These are phyloP conservation scores for Ochromonas danica DNA, from an alignment of 108 stramenopile genomes.

Conservation along the genomic window DNA sequence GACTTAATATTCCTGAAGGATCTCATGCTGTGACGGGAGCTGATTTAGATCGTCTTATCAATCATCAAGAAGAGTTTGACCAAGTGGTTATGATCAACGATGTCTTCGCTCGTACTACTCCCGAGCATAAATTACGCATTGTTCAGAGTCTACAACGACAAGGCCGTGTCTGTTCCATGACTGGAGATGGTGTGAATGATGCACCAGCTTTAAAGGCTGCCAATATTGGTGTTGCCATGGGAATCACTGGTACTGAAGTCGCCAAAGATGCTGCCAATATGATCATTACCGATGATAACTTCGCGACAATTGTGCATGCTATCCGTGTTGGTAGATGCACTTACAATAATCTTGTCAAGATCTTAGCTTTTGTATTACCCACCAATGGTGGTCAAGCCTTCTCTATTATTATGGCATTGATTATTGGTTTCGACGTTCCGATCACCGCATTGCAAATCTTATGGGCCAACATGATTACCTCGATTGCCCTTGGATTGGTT, in stretches of 20 bases:
- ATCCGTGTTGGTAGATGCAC: slow-evolving; percentile 69
- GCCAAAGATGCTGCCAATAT: slow-evolving; percentile 92
- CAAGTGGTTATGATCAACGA: slow-evolving; percentile 37
- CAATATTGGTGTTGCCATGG: slow-evolving; percentile 99
- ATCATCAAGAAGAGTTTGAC: slow-evolving; percentile 53
- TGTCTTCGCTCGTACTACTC: slow-evolving; percentile 65
- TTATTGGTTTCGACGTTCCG: background rate
- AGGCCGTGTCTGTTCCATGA: slow-evolving; percentile 85
- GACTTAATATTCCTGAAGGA: background rate
- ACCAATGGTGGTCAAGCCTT: slow-evolving; percentile 5
- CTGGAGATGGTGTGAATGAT: slow-evolving; percentile 99
- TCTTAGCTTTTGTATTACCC: slow-evolving; percentile 50
- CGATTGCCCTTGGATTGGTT: slow-evolving; percentile 7
- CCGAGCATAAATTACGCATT: slow-evolving; percentile 71
- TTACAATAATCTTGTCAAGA: slow-evolving; percentile 73
- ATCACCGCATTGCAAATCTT: slow-evolving; percentile 25
- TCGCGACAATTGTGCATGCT: slow-evolving; percentile 81
- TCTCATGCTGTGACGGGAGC: slow-evolving; percentile 63
- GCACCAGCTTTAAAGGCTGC: slow-evolving; percentile 95
- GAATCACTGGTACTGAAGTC: slow-evolving; percentile 67
- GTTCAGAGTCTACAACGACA: slow-evolving; percentile 82
- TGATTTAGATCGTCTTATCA: slow-evolving; percentile 49
- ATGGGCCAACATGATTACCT: slow-evolving; percentile 32
- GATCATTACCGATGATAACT: slow-evolving; percentile 97
- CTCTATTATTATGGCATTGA: background rate